Evolutionary conservation across 768 basidiomycete genomes (phyloP).

Genomic region (Ephemerocybe angulata): DNA sequence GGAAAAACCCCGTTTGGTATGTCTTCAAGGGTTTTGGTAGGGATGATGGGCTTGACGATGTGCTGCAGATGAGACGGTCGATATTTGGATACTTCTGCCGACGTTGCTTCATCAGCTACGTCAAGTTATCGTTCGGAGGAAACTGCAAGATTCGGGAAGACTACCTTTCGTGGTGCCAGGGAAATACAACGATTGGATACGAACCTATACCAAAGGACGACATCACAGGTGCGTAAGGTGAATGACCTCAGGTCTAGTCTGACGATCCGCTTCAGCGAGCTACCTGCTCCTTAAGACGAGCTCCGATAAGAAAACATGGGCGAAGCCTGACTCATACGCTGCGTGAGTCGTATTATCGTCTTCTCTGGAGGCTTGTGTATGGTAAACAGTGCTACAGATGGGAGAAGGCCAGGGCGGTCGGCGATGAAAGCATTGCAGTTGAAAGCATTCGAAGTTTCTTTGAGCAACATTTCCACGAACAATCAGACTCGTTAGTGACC

Average conservation of each 20-base stretch:
- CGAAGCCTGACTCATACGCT: slow-evolving; percentile 57
- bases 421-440: slow-evolving; percentile 65
- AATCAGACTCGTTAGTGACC: slow-evolving; percentile 76
- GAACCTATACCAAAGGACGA: slow-evolving; percentile 48
- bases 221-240: slow-evolving; percentile 30
- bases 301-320: slow-evolving; percentile 63
- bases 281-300: slow-evolving; percentile 58
- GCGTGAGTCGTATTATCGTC: slow-evolving; percentile 38
- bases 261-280: slow-evolving; percentile 31
- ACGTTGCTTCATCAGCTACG: slow-evolving; percentile 68
- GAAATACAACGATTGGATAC: slow-evolving; percentile 47
- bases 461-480: slow-evolving; percentile 80
- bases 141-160: slow-evolving; percentile 63
- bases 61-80: slow-evolving; percentile 61
- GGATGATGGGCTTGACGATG: neutral
- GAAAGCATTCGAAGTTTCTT: slow-evolving; percentile 77
- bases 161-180: slow-evolving; percentile 60
- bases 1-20: slow-evolving; percentile 25
- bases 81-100: slow-evolving; percentile 80
- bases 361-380: neutral
- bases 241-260: too few species aligned
- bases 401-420: slow-evolving; percentile 59
- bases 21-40: neutral
- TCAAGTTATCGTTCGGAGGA: slow-evolving; percentile 73
- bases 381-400: slow-evolving; percentile 41